Percentiles rank a stretch among this genome's conserved stretches.
Conservation (phyloP, 202 grass and related monocot genomes). For the Elaeis oleifera region DNA sequence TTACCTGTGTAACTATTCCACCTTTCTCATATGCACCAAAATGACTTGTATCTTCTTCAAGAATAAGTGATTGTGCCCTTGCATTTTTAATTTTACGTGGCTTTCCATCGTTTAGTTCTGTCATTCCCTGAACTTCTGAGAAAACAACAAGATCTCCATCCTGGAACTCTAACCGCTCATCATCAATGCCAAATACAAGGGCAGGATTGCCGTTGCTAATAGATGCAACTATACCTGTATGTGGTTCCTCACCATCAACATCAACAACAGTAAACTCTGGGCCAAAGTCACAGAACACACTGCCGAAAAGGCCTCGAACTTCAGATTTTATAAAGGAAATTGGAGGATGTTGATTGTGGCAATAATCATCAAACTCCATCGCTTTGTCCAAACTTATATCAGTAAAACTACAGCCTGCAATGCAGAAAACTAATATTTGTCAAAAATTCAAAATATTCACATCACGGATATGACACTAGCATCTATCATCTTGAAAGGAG, state of each 20-base stretch:
- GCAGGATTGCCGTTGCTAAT: slow-evolving; percentile 68
- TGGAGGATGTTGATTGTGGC: slow-evolving; percentile 56
- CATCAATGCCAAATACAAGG: slow-evolving; percentile 51
- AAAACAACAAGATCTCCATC: slow-evolving; percentile 74
- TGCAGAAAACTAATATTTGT: slow-evolving; percentile 14
- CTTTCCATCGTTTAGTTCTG: slow-evolving; percentile 82
- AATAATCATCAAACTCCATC: slow-evolving; percentile 64
- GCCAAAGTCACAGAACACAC: slow-evolving; percentile 80
- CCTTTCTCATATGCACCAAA: slow-evolving; percentile 69
- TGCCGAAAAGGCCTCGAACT: slow-evolving; percentile 77
- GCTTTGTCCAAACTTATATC: slow-evolving; percentile 66
- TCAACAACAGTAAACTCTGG: slow-evolving; percentile 67
- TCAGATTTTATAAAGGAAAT: slow-evolving; percentile 79
- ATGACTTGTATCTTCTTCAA: slow-evolving; percentile 70
- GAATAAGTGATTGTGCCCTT: slow-evolving; percentile 48
- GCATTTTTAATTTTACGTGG: slow-evolving; percentile 50
- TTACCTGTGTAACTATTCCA: slow-evolving; percentile 80
- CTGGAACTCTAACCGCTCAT: slow-evolving; percentile 72
- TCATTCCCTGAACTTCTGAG: slow-evolving; percentile 79
- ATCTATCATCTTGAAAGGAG: no score
- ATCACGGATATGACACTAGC: no score
- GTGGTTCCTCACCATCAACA: slow-evolving; percentile 61
- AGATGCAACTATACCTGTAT: slow-evolving; percentile 67
- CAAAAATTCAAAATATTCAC: no score
- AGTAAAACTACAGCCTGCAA: slow-evolving; percentile 75